phyloP scores from a whole-genome alignment of 257 asterid species.

The Penstemon davidsonii region DNA sequence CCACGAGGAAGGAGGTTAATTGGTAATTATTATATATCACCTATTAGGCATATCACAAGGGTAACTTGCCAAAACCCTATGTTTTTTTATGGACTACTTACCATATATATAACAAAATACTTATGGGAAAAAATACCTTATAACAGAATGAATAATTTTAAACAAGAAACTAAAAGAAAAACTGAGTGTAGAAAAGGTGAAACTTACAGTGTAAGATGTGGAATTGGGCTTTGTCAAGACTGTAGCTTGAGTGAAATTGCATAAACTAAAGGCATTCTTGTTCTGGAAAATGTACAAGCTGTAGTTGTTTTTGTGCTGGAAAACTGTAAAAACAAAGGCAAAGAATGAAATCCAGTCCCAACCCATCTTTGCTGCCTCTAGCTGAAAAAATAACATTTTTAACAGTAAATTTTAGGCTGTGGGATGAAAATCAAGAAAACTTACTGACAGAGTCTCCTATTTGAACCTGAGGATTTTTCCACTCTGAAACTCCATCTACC shows the following conservation, averaged over 20 bases:
- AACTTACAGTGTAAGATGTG: constrained; percentile 54
- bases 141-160: not conserved
- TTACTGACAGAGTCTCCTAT: constrained; percentile 83
- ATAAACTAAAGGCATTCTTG: constrained; percentile 57
- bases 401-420: not conserved
- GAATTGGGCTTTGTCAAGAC: constrained; percentile 70
- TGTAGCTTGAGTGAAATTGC: constrained; percentile 86
- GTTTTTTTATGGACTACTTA: no score
- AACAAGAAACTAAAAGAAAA: not conserved
- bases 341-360: constrained; percentile 3
- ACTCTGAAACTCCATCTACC: constrained; percentile 73
- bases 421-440: constrained; percentile 18
- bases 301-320: constrained; percentile 69
- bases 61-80: no score
- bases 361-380: not conserved
- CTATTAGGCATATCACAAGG: no score
- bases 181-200: not conserved
- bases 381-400: not conserved
- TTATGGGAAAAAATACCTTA: no score
- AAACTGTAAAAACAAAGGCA: constrained; percentile 47
- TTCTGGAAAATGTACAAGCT: constrained; percentile 87
- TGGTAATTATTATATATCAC: no score
- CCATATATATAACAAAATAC: no score
- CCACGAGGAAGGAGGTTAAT: no score
- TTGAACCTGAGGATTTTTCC: constrained; percentile 75